Evolutionary conservation across 306 rosid species (phyloP).

Genomic region (Bauhinia variegata): DNA sequence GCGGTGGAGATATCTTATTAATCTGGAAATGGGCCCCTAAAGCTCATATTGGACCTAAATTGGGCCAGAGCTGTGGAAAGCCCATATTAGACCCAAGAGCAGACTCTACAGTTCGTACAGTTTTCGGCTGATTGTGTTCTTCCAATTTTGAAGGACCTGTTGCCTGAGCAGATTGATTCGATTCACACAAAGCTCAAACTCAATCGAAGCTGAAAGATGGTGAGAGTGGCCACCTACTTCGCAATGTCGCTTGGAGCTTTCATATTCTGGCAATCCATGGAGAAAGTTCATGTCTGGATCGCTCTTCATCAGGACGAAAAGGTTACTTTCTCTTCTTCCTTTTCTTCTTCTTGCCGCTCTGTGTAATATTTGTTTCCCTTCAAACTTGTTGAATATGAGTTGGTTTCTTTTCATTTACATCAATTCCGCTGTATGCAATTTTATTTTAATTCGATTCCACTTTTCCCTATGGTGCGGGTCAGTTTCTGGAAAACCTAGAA

Average conservation of each 20-base stretch:
- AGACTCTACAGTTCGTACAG: too few relatives aligned
- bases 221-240: slow-evolving; percentile 76
- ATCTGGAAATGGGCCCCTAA: too few relatives aligned
- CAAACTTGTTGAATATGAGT: not conserved
- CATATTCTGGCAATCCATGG: slow-evolving; percentile 94
- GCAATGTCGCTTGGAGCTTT: slow-evolving; percentile 94
- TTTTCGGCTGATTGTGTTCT: too few relatives aligned
- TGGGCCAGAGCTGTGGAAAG: too few relatives aligned
- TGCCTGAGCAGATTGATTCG: too few relatives aligned
- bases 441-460: not conserved
- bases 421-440: not conserved
- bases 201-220: slow-evolving; percentile 55
- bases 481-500: slow-evolving; percentile 4
- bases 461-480: not conserved
- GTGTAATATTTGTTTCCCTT: not conserved
- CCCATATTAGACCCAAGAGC: too few relatives aligned
- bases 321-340: slow-evolving; percentile 41
- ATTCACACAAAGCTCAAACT: not conserved
- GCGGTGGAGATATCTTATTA: too few relatives aligned
- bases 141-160: too few relatives aligned
- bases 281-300: slow-evolving; percentile 91
- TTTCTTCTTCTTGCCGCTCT: not conserved
- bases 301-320: slow-evolving; percentile 98
- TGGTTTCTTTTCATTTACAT: not conserved
- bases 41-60: too few relatives aligned